Evolutionary conservation across 1,139 yeast genomes (phyloP), one percentile per base, ranked within the genome.

Genomic region (Eremothecium coryli): DNA sequence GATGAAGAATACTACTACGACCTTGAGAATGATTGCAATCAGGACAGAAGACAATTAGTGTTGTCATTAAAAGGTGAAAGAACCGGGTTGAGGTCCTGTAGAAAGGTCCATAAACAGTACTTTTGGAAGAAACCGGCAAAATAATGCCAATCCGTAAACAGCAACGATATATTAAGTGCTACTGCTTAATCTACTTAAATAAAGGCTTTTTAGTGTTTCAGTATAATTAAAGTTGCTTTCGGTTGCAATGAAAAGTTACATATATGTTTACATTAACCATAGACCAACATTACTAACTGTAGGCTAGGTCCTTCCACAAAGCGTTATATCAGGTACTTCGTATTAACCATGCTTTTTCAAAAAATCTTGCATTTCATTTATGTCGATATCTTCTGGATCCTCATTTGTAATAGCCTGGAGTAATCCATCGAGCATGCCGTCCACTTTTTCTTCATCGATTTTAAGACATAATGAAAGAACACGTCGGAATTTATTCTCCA

Each of bases 1-100:
- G 96, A 88, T 46, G 94, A 85, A 52, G 96, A 90, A 57, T 90
- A 84, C 53, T 90, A 85, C 56, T 90, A 90, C 51, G 76, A 81
- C 42, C 78, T 88, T 3, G 96, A 85, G 48, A 70, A 76, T 35
- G 98, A 90, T 56, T 59, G 61, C 23, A 95, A 88, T 53, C 51
- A 54, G 21, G 76, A 75, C 37, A 75, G 98, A 54, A 76, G 74
- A 23, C 60, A 60, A 33, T 62, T 86, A 49, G 94, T 86, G 6
- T 72, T 74, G 35, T 76, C 82, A 37, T 65, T 84, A 38, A 85
- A 84, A 50, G 95, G 95, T 24, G 80, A 79, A 26, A 73, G 81
- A 25, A 70, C 79, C 6, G 84, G 85, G 2, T 67, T 90, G 46
- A 72, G 98, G 57, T 74, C 84, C 29, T 90, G 97, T 60, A 74